These are phyloP conservation scores for Candida hungchunana DNA, from an alignment of 805 yeast species.

Conservation along the genomic window DNA sequence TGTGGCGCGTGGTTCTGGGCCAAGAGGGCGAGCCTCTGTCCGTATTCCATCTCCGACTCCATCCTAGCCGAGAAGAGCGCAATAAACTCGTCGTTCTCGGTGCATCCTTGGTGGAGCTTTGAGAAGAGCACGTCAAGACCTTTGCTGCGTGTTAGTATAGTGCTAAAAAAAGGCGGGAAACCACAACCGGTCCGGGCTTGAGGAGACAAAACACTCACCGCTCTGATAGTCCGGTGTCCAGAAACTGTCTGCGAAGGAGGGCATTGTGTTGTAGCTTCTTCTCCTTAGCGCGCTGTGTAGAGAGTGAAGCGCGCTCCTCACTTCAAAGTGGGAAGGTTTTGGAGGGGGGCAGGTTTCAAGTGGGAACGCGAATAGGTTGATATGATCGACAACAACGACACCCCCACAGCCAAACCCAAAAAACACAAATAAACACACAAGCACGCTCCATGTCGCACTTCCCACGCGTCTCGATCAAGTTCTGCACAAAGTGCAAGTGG, in stretches of 20 bases:
- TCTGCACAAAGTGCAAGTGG: slow-evolving; percentile 87
- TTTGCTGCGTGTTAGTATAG: slow-evolving; percentile 7
- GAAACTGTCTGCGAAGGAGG: slow-evolving; percentile 69
- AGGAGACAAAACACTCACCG: too few species aligned
- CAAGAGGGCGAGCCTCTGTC: slow-evolving; percentile 45
- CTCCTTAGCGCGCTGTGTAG: too few species aligned
- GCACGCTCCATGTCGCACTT: slow-evolving; percentile 27
- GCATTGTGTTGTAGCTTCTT: slow-evolving; percentile 26
- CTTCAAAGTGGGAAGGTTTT: not conserved
- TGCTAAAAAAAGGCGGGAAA: not conserved
- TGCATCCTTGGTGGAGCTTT: slow-evolving; percentile 56
- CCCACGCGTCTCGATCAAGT: slow-evolving; percentile 65
- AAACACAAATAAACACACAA: not conserved
- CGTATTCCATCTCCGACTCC: slow-evolving; percentile 68
- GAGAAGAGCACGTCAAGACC: slow-evolving; percentile 49
- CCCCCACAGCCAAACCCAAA: too few species aligned
- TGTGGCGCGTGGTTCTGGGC: slow-evolving; percentile 34
- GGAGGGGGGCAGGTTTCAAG: not conserved
- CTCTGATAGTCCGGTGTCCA: slow-evolving; percentile 67
- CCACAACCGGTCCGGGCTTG: not conserved
- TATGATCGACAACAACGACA: slow-evolving; percentile 1
- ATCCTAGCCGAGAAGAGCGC: slow-evolving; percentile 62
- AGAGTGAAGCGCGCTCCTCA: not conserved
- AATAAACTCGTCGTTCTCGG: slow-evolving; percentile 67
- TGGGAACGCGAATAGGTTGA: slow-evolving; percentile 2